Conservation (phyloP, 768 basidiomycete genomes). For the Phaeolepiota aurea region DNA sequence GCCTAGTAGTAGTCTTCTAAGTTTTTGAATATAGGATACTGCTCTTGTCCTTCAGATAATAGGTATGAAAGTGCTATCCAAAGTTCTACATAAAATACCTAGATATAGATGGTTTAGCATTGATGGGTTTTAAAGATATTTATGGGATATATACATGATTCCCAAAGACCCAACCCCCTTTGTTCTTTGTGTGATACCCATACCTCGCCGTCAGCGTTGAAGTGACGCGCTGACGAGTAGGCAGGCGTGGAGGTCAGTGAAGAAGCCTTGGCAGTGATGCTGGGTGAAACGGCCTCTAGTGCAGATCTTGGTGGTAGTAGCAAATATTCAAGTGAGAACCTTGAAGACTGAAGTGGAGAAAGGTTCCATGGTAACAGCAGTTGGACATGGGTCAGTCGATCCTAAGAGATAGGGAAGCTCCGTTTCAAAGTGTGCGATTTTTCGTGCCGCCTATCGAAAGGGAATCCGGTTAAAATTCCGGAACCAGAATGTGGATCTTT, state of each 20-base stretch:
- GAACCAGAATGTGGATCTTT: slow-evolving; percentile 66
- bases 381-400: slow-evolving; percentile 84
- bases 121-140: too few species aligned
- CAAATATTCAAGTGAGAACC: slow-evolving; percentile 84
- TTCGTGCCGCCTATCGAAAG: slow-evolving; percentile 65
- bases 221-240: slow-evolving; percentile 69
- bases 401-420: slow-evolving; percentile 73
- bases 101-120: too few species aligned
- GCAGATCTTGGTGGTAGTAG: slow-evolving; percentile 87
- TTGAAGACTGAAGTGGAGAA: slow-evolving; percentile 86
- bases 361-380: slow-evolving; percentile 83
- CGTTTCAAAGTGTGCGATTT: slow-evolving; percentile 60
- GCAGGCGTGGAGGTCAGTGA: slow-evolving; percentile 72
- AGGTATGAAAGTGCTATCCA: too few species aligned
- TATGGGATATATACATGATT: too few species aligned
- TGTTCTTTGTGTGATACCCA: slow-evolving; percentile 81
- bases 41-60: too few species aligned
- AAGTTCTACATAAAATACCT: too few species aligned
- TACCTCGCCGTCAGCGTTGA: slow-evolving; percentile 71
- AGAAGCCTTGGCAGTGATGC: slow-evolving; percentile 70
- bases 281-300: slow-evolving; percentile 61
- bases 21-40: too few species aligned
- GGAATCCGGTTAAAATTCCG: slow-evolving; percentile 75
- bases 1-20: too few species aligned
- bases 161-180: too few species aligned